A percentile compares a stretch with the other conserved stretches of the same genome.
These are phyloP conservation scores for Gynochthodes officinalis DNA, from an alignment of 257 asterid genomes.

Conservation along the genomic window DNA sequence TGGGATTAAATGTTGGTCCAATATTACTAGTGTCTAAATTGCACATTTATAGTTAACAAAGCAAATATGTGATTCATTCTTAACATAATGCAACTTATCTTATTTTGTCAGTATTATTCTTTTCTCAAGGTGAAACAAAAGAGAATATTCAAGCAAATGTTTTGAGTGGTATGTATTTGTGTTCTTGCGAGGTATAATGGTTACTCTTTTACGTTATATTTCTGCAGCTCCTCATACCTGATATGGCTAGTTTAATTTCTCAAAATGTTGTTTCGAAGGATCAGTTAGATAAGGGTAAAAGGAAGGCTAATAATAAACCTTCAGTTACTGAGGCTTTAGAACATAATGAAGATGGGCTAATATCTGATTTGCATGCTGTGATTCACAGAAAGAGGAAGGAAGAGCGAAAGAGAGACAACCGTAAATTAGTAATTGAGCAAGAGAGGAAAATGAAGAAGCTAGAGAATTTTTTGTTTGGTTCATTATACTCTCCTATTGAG, in stretches of 20 bases:
- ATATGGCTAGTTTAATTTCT: slow-evolving; percentile 61
- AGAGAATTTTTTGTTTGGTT: slow-evolving; percentile 62
- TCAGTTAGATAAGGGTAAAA: slow-evolving; percentile 33
- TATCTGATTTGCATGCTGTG: slow-evolving; percentile 17
- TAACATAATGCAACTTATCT: not conserved
- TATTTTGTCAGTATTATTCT: not conserved
- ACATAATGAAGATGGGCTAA: slow-evolving; percentile 24
- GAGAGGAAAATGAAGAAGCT: slow-evolving; percentile 67
- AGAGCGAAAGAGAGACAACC: slow-evolving; percentile 29
- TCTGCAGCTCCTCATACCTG: not conserved
- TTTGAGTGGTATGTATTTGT: not conserved
- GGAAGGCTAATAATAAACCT: slow-evolving; percentile 25
- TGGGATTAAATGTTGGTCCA: too few relatives aligned
- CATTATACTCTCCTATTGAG: slow-evolving; percentile 54
- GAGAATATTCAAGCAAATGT: not conserved
- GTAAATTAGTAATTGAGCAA: slow-evolving; percentile 42
- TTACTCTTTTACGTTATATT: too few relatives aligned
- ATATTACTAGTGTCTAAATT: not conserved
- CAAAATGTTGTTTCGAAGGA: slow-evolving; percentile 53
- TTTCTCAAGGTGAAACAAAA: too few relatives aligned
- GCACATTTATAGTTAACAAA: not conserved
- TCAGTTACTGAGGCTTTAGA: slow-evolving; percentile 23
- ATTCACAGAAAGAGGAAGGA: slow-evolving; percentile 45
- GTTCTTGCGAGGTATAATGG: not conserved
- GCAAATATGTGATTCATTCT: not conserved